Evolutionary conservation across 306 rosid genomes (phyloP).

Genomic region (Rosa persica): DNA sequence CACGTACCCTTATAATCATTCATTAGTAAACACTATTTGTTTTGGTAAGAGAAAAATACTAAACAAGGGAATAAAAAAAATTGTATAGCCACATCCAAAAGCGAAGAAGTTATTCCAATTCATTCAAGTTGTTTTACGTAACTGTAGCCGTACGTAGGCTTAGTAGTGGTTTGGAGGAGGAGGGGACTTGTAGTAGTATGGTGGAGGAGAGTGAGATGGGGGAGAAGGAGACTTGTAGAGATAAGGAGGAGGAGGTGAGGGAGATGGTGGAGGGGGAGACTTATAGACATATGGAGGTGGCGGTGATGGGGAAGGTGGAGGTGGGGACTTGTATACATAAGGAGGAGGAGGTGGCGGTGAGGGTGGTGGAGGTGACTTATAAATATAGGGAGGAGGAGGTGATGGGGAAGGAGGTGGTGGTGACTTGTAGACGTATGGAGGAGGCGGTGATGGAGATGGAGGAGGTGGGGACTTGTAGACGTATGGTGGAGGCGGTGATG

Average conservation of each 20-base stretch:
- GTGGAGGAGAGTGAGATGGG: not conserved
- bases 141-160: not conserved
- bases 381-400: slow-evolving; percentile 14
- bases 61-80: not conserved
- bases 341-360: slow-evolving; percentile 16
- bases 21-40: not conserved
- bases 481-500: no score
- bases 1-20: not conserved
- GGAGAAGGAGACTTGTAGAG: slow-evolving; percentile 14
- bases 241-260: not conserved
- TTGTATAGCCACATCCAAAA: not conserved
- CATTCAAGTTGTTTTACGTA: not conserved
- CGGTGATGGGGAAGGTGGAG: slow-evolving; percentile 12
- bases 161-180: not conserved
- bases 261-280: slow-evolving; percentile 26
- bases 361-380: not conserved
- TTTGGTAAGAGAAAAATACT: not conserved
- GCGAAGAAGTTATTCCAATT: not conserved
- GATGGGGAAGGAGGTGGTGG: slow-evolving; percentile 10
- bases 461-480: no score
- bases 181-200: not conserved
- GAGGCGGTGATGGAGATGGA: no score
- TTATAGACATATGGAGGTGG: slow-evolving; percentile 10
- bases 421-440: not conserved
- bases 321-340: not conserved